Conservation (phyloP, 2,329 filamentous ascomycete species). For the Bipolaris zeicola region DNA sequence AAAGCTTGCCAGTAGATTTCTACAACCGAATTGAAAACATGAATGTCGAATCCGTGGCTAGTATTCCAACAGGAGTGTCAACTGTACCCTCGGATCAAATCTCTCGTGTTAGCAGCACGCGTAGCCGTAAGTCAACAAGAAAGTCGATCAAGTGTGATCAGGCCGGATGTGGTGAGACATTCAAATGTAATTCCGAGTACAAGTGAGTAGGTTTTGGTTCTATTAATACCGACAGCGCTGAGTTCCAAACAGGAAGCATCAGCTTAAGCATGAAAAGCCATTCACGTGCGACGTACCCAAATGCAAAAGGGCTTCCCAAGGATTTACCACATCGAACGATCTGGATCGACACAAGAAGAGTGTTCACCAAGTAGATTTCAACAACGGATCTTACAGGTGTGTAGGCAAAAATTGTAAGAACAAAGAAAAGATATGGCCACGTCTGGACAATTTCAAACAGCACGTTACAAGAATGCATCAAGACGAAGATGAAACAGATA, state of each 20-base stretch:
- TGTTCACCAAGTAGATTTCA: conserved; percentile 63
- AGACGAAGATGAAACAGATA: conserved; percentile 50
- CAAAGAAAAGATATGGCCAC: conserved; percentile 74
- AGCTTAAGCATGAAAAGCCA: conserved; percentile 70
- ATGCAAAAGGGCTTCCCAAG: conserved; percentile 63
- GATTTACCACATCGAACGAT: conserved; percentile 82
- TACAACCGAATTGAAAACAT: conserved; percentile 23
- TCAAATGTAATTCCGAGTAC: conserved; percentile 45
- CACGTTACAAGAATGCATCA: conserved; percentile 75
- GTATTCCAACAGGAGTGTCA: conserved; percentile 22
- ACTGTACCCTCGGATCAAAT: conserved; percentile 27
- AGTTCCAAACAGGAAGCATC: conserved; percentile 68
- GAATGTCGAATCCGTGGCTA: conserved; percentile 22
- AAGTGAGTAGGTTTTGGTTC: conserved; percentile 37
- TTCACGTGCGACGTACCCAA: conserved; percentile 63
- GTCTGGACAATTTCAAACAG: conserved; percentile 84
- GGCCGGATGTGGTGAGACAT: conserved; percentile 11
- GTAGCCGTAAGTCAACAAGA: conserved; percentile 19
- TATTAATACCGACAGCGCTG: conserved; percentile 7
- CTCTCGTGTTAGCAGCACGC: conserved; percentile 36
- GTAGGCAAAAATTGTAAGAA: conserved; percentile 61
- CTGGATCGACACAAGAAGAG: conserved; percentile 77
- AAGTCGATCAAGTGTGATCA: background rate
- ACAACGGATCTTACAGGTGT: conserved; percentile 61
- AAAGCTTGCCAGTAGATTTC: conserved; percentile 27